Conservation (phyloP, 768 basidiomycete species). For the Rhizopogon rudus region DNA sequence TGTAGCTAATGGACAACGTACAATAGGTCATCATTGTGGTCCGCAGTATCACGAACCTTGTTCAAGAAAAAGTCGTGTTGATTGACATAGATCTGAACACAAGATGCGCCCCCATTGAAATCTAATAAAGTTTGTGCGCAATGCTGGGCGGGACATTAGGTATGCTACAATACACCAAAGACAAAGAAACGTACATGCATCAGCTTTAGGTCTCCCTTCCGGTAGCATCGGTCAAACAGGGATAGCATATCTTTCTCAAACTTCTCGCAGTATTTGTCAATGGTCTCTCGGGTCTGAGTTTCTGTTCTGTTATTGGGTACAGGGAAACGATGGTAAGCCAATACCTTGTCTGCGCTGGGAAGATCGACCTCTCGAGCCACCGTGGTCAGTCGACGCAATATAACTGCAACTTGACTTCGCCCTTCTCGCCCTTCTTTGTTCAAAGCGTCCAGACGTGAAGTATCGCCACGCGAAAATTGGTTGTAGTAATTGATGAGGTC, state of each 20-base stretch:
- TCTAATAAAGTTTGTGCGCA: conserved; percentile 95
- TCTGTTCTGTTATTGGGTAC: background rate
- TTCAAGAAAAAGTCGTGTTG: conserved; percentile 99
- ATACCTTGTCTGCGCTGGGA: conserved; percentile 74
- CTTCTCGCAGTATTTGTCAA: conserved; percentile 97
- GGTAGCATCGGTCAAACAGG: conserved; percentile 92
- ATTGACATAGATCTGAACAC: conserved; percentile 98
- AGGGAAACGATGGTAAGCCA: background rate
- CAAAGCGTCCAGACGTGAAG: conserved; percentile 64
- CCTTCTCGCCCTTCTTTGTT: conserved; percentile 89
- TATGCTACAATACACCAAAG: conserved; percentile 7
- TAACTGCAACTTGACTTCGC: conserved; percentile 80
- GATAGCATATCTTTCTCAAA: conserved; percentile 99
- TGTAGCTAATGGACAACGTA: conserved; percentile 24
- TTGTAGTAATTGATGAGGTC: conserved; percentile 93
- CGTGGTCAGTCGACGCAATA: conserved; percentile 77
- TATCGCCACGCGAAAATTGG: conserved; percentile 82
- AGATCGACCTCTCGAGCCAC: conserved; percentile 94
- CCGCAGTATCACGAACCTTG: conserved; percentile 63
- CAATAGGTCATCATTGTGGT: conserved; percentile 53
- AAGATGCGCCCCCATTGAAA: conserved; percentile 96
- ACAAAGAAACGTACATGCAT: conserved; percentile 74
- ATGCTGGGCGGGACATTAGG: conserved; percentile 51
- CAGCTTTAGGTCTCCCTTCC: conserved; percentile 97
- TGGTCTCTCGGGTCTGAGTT: conserved; percentile 75